A percentile compares a stretch with the other conserved stretches of the same genome.
Evolutionary conservation across 768 basidiomycete species (phyloP).

Genomic region (Panaeolus papilionaceus): DNA sequence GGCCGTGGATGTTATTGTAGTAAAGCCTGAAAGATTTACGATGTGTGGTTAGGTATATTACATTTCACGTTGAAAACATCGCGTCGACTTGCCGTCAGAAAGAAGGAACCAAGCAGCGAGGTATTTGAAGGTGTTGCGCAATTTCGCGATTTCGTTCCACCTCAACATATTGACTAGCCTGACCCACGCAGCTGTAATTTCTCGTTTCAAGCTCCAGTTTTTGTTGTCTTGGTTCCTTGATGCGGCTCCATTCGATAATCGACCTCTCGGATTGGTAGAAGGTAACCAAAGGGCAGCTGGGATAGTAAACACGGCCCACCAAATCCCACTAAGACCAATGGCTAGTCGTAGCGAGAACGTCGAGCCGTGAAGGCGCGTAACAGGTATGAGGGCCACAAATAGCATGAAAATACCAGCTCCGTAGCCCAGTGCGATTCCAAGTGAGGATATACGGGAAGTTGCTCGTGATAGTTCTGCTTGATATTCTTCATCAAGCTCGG

Average conservation of each 20-base stretch:
- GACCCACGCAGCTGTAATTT: conserved; percentile 77
- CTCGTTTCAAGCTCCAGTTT: conserved; percentile 52
- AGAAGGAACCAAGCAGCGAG: conserved; percentile 95
- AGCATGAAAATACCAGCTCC: conserved; percentile 81
- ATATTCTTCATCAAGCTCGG: conserved; percentile 48
- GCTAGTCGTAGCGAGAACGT: conserved; percentile 83
- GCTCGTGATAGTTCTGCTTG: conserved; percentile 67
- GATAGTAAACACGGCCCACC: conserved; percentile 87
- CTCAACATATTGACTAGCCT: conserved; percentile 77
- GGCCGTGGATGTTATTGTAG: conserved; percentile 91
- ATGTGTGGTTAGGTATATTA: not conserved
- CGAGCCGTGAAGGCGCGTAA: conserved; percentile 72
- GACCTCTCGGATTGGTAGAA: conserved; percentile 30
- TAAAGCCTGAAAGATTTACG: conserved; percentile 58
- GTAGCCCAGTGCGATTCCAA: conserved; percentile 89
- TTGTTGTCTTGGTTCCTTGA: conserved; percentile 20
- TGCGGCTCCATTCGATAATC: conserved; percentile 30
- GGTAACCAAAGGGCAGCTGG: conserved; percentile 83
- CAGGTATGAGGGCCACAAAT: conserved; percentile 78
- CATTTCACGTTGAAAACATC: not conserved
- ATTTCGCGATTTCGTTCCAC: conserved; percentile 71
- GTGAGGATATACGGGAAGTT: conserved; percentile 83
- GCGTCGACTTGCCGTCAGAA: conserved; percentile 71
- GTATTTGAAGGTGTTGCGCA: conserved; percentile 88
- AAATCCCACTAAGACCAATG: conserved; percentile 83